Evolutionary conservation across 371 early-diverging fungal species (phyloP).

Genomic region (Haplosporangium sp.): DNA sequence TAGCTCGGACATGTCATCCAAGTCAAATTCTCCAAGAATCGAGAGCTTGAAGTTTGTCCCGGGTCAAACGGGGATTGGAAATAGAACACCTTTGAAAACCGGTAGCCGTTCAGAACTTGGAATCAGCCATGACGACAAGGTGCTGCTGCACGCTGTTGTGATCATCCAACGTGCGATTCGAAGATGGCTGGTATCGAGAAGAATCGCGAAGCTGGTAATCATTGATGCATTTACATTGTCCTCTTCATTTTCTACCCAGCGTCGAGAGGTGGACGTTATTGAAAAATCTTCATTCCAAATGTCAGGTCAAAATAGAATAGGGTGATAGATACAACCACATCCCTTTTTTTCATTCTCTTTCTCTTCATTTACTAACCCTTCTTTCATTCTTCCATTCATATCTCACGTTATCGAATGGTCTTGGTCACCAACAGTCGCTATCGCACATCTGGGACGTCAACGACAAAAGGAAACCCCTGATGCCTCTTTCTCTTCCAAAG

Average conservation of each 20-base stretch:
- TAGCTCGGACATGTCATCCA: slow-evolving; percentile 5
- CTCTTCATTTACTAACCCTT: not conserved
- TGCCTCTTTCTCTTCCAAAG: not conserved
- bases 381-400: not conserved
- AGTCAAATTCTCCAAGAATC: slow-evolving; percentile 34
- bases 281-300: slow-evolving; percentile 17
- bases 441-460: not conserved
- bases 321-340: not conserved
- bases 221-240: not conserved
- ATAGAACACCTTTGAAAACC: not conserved
- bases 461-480: not conserved
- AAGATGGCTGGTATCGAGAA: slow-evolving; percentile 38
- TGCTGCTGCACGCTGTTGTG: slow-evolving; percentile 13
- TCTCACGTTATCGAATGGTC: not conserved
- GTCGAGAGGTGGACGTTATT: not conserved
- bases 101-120: slow-evolving; percentile 4
- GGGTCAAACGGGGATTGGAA: not conserved
- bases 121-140: too few relatives aligned
- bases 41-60: slow-evolving; percentile 10
- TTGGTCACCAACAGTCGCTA: not conserved
- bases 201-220: slow-evolving; percentile 15
- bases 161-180: slow-evolving; percentile 42
- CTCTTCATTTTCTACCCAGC: not conserved
- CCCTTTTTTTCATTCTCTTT: not conserved
- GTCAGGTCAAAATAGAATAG: slow-evolving; percentile 13